Base-by-base conservation (phyloP, 805 yeast genomes). In the Lipomyces yamadae region DNA sequence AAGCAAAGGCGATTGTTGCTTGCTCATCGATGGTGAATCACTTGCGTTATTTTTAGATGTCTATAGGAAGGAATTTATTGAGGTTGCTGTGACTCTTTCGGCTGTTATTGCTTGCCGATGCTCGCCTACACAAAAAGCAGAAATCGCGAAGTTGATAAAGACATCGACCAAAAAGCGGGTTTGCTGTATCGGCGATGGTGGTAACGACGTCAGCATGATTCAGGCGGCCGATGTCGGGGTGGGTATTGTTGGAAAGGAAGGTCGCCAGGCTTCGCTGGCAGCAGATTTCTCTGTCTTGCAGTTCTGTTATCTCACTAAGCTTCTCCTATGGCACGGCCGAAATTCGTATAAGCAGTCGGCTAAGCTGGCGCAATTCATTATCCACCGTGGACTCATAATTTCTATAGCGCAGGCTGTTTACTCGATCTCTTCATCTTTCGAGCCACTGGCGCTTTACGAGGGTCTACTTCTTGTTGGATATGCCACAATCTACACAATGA, bases 401-500 rank as follows among this genome's bases (percentile, higher is more conserved):
- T 91, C 97, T 2, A 93, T 94, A 4, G 94, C 97, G 62, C 99
- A 95, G 78, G 96, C 97, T 1, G 92, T 95, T 15, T 95, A 85
- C 77, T 92, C 98, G 1, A 85, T 94, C 13, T 85, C 92, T 55
- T 91, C 98, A 0, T 79, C 84, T 2, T 95, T 92, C 76, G 98
- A 93, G 77, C 99, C 99, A 0, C 81, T 95, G 68, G 98, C 98
- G 0, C 81, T 95, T 62, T 92, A 90, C 76, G 94, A 95, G 76
- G 99, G 99, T 2, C 94, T 96, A 89, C 82, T 95, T 58, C 92
- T 95, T 98, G 99, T 95, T 56, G 99, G 99, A 1, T 95, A 95
- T 78, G 96, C 98, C 1, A 95, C 99, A 0, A 84, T 92, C 62
- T 95, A 95, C 78, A 95, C 99, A 0, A 95, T 95, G 99, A 92